Evolutionary conservation across 495 filamentous ascomycete genomes (phyloP).

Genomic region (Penicillium coffeae): DNA sequence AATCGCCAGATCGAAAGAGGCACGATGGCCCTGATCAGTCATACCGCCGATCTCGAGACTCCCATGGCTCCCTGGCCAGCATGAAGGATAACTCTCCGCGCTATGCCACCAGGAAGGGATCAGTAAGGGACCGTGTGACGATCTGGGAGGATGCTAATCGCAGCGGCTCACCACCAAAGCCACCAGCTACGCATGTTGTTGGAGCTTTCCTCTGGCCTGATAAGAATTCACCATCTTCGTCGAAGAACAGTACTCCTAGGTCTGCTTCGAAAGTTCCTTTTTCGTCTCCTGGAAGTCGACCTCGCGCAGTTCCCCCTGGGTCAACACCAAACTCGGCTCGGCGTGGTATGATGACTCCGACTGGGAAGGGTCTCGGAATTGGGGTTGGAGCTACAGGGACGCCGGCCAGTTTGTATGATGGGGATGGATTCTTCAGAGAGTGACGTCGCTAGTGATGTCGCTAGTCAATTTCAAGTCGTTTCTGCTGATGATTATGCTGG

Average conservation of each 20-base stretch:
- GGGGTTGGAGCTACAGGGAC: constrained; percentile 31
- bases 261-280: constrained; percentile 9
- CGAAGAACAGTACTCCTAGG: constrained; percentile 10
- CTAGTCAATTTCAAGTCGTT: constrained; percentile 1
- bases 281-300: constrained; percentile 14
- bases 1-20: constrained; percentile 17
- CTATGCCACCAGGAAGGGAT: neutral
- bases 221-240: constrained; percentile 10
- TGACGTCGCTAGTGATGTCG: constrained; percentile 15
- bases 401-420: constrained; percentile 47
- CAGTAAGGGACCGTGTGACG: constrained; percentile 27
- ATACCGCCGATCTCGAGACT: constrained; percentile 8
- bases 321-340: constrained; percentile 16
- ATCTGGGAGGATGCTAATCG: constrained; percentile 39
- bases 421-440: constrained; percentile 47
- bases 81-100: constrained; percentile 5
- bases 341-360: constrained; percentile 29
- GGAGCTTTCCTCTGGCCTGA: constrained; percentile 13
- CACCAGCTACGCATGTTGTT: constrained; percentile 1
- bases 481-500: constrained; percentile 2
- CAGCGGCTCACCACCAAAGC: constrained; percentile 13
- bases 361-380: constrained; percentile 30
- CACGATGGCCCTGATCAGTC: constrained; percentile 15
- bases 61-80: constrained; percentile 6
- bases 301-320: constrained; percentile 10